Percentiles rank a stretch among this genome's conserved stretches.
These are phyloP conservation scores for Barnettozyma sp. DNA, from an alignment of 805 yeast genomes.

Conservation along the genomic window DNA sequence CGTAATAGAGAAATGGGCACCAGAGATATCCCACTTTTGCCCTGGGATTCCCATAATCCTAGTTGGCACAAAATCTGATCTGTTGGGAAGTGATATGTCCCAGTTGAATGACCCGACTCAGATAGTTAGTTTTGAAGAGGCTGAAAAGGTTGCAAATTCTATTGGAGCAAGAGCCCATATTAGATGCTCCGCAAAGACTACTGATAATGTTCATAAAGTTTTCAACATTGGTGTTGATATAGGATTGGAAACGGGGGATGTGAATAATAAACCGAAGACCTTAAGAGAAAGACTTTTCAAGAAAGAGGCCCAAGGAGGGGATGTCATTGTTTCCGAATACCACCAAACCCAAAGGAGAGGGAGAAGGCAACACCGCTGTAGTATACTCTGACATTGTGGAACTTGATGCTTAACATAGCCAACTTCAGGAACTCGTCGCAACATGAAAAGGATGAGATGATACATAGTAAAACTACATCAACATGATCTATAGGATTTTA, in stretches of 20 bases:
- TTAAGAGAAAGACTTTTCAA: slow-evolving; percentile 5
- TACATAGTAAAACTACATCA: too few relatives aligned
- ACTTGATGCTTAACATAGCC: background rate
- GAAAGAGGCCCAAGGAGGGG: slow-evolving; percentile 2
- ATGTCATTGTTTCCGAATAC: slow-evolving; percentile 5
- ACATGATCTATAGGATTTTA: background rate
- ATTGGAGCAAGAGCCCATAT: slow-evolving; percentile 67
- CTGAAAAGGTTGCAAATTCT: slow-evolving; percentile 40
- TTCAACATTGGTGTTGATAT: slow-evolving; percentile 50
- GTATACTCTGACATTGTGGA: slow-evolving; percentile 7
- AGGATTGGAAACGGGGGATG: slow-evolving; percentile 16
- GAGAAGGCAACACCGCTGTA: slow-evolving; percentile 11
- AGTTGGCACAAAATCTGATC: slow-evolving; percentile 79
- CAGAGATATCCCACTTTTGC: slow-evolving; percentile 79
- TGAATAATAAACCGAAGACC: slow-evolving; percentile 7
- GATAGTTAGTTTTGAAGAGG: slow-evolving; percentile 35
- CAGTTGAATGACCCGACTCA: slow-evolving; percentile 23
- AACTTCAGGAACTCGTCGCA: background rate
- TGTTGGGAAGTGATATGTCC: slow-evolving; percentile 24
- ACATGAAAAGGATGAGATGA: too few relatives aligned
- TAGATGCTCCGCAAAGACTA: slow-evolving; percentile 72
- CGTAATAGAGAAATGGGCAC: slow-evolving; percentile 78
- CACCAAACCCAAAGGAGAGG: slow-evolving; percentile 2
- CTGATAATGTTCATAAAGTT: slow-evolving; percentile 58
- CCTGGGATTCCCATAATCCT: slow-evolving; percentile 70